Evolutionary conservation across 202 grass and related monocot species (phyloP).

Genomic region (Dendrocalamus latiflorus): DNA sequence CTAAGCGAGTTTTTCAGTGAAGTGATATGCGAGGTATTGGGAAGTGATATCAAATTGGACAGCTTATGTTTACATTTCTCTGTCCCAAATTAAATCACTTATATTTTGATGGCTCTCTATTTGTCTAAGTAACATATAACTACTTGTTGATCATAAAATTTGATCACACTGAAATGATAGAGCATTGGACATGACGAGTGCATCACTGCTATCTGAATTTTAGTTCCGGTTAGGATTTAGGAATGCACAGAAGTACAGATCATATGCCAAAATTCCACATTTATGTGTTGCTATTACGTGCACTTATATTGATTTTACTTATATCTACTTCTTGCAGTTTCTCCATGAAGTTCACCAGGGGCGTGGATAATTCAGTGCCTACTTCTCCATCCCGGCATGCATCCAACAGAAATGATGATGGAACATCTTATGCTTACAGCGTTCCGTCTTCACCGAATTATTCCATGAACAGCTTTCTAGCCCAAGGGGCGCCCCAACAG

Average conservation of each 20-base stretch:
- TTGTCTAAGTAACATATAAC: too few species aligned
- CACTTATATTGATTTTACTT: neutral
- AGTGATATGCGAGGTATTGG: neutral
- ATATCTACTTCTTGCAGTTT: constrained; percentile 49
- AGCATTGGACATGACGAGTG: too few species aligned
- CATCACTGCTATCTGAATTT: too few species aligned
- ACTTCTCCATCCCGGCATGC: constrained; percentile 31
- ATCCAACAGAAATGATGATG: constrained; percentile 52
- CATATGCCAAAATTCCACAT: neutral
- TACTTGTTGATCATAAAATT: too few species aligned
- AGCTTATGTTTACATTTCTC: neutral
- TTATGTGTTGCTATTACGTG: neutral
- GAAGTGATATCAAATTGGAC: neutral
- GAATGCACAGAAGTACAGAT: too few species aligned
- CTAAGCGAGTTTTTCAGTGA: constrained; percentile 6
- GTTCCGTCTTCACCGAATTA: constrained; percentile 63
- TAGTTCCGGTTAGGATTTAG: too few species aligned
- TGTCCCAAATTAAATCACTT: neutral
- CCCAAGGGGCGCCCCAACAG: constrained; percentile 27
- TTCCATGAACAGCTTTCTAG: constrained; percentile 39
- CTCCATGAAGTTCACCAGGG: constrained; percentile 53
- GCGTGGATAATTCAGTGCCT: constrained; percentile 33
- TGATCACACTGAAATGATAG: too few species aligned
- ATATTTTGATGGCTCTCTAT: neutral
- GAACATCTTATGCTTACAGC: constrained; percentile 40